A percentile compares a stretch with the other conserved stretches of the same genome.
Evolutionary conservation across 208 protist species (phyloP).

Genomic region (Leishmania arabica): DNA sequence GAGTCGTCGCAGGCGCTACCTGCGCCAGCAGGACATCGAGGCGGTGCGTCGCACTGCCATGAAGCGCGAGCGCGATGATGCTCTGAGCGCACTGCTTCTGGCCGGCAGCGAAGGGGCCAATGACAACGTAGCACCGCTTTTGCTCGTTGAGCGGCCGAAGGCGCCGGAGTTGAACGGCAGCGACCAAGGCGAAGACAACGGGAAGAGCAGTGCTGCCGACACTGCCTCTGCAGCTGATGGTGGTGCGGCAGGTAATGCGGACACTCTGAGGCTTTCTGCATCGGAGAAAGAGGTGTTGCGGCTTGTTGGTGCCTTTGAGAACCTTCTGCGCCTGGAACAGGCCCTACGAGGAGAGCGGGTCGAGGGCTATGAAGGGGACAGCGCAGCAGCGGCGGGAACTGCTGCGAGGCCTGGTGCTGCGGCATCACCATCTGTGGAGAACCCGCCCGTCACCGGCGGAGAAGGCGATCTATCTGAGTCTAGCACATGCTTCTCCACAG

Average conservation of each 20-base stretch:
- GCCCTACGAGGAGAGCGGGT: conserved; percentile 16
- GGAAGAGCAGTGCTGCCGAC: not conserved
- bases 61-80: conserved; percentile 87
- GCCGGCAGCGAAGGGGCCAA: conserved; percentile 14
- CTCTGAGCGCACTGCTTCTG: conserved; percentile 62
- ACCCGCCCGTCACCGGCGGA: conserved; percentile 12
- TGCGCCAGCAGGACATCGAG: conserved; percentile 70
- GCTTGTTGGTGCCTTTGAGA: conserved; percentile 84
- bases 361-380: conserved; percentile 16
- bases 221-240: conserved; percentile 4
- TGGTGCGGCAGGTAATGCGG: not conserved
- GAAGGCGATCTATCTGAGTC: not conserved
- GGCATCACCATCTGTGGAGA: conserved; percentile 6
- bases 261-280: conserved; percentile 10
- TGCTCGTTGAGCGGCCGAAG: conserved; percentile 2
- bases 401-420: not conserved
- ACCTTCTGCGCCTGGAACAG: conserved; percentile 71
- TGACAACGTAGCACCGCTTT: conserved; percentile 6
- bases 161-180: not conserved
- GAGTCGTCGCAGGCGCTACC: conserved; percentile 67
- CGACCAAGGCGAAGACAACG: not conserved
- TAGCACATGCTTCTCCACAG: conserved; percentile 1
- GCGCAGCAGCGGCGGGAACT: not conserved
- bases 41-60: conserved; percentile 77
- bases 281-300: conserved; percentile 53